Evolutionary conservation across 352 stramenopile species (phyloP).

Genomic region (Globisporangium rhizosaccharum): DNA sequence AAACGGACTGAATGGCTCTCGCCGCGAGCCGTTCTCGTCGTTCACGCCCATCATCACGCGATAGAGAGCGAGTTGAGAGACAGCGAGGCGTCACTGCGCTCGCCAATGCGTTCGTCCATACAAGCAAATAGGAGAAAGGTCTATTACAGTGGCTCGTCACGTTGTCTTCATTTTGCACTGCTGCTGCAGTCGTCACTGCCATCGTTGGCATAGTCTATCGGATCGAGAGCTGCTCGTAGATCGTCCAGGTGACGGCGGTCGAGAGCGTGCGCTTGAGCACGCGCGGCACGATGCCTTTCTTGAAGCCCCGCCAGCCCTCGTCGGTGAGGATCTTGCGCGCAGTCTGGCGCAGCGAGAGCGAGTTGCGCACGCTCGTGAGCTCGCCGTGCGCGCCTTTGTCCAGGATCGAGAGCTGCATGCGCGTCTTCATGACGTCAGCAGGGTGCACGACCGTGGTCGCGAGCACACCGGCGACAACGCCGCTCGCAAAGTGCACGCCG

Average conservation of each 20-base stretch:
- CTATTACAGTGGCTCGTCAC: constrained; percentile 1
- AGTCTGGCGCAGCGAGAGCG: constrained; percentile 55
- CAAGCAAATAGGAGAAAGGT: neutral
- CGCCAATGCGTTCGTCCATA: neutral
- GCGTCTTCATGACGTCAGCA: constrained; percentile 84
- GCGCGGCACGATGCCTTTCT: constrained; percentile 90
- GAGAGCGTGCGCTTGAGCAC: constrained; percentile 96
- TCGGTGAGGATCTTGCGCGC: constrained; percentile 83
- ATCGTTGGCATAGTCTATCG: constrained; percentile 18
- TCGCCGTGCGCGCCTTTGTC: constrained; percentile 23
- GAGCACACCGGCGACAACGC: constrained; percentile 65
- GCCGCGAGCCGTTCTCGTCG: constrained; percentile 65
- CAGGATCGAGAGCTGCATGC: constrained; percentile 82
- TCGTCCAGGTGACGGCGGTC: constrained; percentile 99
- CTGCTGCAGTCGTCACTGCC: neutral
- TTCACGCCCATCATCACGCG: constrained; percentile 86
- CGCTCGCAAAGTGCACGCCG: constrained; percentile 72
- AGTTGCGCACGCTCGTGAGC: constrained; percentile 41
- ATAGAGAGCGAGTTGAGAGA: constrained; percentile 24
- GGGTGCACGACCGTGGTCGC: constrained; percentile 83
- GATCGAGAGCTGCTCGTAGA: constrained; percentile 93
- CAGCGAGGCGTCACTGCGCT: neutral
- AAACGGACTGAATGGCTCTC: constrained; percentile 19
- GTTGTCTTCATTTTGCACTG: neutral
- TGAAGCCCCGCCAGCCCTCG: constrained; percentile 92